Conservation (phyloP, 1,139 yeast genomes). For the Pneumocystis jirovecii region DNA sequence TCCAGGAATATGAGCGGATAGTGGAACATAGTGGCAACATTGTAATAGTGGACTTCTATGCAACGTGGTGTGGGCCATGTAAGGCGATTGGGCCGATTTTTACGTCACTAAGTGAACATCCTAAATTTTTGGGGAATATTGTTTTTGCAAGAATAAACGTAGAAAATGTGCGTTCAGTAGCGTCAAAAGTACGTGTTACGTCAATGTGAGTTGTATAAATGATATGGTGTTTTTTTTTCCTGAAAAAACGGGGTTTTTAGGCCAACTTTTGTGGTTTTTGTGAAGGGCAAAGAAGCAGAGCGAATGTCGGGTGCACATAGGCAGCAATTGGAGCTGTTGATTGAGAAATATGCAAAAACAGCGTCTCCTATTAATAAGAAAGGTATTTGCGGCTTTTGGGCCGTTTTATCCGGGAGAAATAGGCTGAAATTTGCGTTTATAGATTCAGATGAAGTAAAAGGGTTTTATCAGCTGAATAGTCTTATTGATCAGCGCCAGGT, state of each 20-base stretch:
- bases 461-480: background rate
- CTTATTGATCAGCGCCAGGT: background rate
- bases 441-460: background rate
- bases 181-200: conserved; percentile 51
- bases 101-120: conserved; percentile 41
- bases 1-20: background rate
- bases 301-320: conserved; percentile 64
- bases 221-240: background rate
- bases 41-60: conserved; percentile 69
- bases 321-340: conserved; percentile 7
- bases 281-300: conserved; percentile 47
- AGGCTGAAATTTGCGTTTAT: background rate
- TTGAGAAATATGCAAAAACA: conserved; percentile 2
- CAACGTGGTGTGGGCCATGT: conserved; percentile 93
- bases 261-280: conserved; percentile 67
- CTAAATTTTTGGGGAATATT: conserved; percentile 30
- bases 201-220: conserved; percentile 37
- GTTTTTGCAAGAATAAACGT: conserved; percentile 64
- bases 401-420: background rate
- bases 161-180: conserved; percentile 53
- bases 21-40: conserved; percentile 16
- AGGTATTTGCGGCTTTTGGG: background rate
- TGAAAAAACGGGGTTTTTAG: background rate
- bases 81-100: conserved; percentile 68
- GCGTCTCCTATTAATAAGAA: background rate